These are phyloP conservation scores for Vitis riparia DNA, from an alignment of 164 flowering plant species.

Conservation along the genomic window DNA sequence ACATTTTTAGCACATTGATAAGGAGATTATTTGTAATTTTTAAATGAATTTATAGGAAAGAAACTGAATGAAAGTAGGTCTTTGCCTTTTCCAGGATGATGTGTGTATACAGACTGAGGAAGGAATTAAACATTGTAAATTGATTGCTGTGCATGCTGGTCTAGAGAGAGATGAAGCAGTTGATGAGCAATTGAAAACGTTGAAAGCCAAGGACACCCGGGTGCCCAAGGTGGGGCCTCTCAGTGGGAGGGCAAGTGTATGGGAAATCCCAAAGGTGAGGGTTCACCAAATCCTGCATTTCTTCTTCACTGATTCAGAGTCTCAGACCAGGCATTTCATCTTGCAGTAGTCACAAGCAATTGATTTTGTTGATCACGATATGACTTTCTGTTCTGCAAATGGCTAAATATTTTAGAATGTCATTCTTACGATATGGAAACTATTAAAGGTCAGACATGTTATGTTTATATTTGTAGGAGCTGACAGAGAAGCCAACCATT, in stretches of 20 bases:
- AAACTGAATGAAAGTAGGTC: background rate
- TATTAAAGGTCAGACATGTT: background rate
- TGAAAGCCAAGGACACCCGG: constrained; percentile 71
- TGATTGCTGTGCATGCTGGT: constrained; percentile 96
- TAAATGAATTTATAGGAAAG: background rate
- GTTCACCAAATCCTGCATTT: background rate
- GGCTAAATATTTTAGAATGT: background rate
- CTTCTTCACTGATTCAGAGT: background rate
- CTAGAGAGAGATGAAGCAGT: constrained; percentile 58
- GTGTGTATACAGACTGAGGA: constrained; percentile 60
- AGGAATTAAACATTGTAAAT: constrained; percentile 57
- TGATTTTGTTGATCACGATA: background rate
- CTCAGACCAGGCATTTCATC: no score
- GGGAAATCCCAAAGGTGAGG: constrained; percentile 84
- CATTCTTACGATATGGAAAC: background rate
- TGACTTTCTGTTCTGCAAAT: background rate
- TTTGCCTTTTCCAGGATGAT: constrained; percentile 52
- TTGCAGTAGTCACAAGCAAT: background rate
- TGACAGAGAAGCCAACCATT: constrained; percentile 49
- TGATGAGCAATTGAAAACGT: constrained; percentile 54
- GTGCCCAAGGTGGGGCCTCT: constrained; percentile 67
- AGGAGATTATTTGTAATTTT: no score
- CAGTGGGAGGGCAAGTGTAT: constrained; percentile 73
- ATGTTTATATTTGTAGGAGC: constrained; percentile 44
- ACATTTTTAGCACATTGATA: no score